Base-by-base conservation (phyloP, 2,329 filamentous ascomycete species). In the Fusarium metavorans region DNA sequence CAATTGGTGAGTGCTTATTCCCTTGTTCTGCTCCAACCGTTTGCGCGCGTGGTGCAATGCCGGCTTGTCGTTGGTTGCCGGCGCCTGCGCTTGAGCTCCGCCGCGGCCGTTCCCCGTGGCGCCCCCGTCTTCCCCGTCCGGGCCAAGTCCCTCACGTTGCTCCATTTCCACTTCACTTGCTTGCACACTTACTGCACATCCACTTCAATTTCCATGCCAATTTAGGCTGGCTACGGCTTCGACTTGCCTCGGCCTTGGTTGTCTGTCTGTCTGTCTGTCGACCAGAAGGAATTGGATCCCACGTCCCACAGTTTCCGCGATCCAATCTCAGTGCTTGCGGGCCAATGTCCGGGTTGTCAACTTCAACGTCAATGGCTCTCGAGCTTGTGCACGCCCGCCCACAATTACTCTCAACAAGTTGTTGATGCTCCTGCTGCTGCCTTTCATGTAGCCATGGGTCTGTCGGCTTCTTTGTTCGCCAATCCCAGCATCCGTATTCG, bases 1-100 rank as follows among this genome's bases (percentile, higher is more conserved):
- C 88, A 81, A 88, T 90, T 82, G 88, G 88, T 90, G 82, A 87
- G 88, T 83, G 77, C 69, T 76, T 77, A 77, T 76, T 82, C 79
- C 75, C 73, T 76, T 71, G 70, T 73, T 77, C 75, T 77, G 71
- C 70, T 76, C 76, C 74, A 77, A 76, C 87, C 86, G 86, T 86
- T 84, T 83, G 76, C 80, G 81, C 84, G 84, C 85, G 88, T 88
- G 85, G 84, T 77, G 71, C 80, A 80, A 84, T 81, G 76, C 74
- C 78, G 79, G 76, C 61, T 76, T 85, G 74, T 80, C 81, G 87
- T 89, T 89, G 87, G 87, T 82, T 83, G 77, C 68, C 73, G 74
- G 75, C 71, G 69, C 64, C 70, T 77, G 76, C 74, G 70, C 68
- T 76, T 67, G 64, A 72, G 70, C 73, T 77, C 74, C 78, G 75